Base-by-base conservation (phyloP, 768 basidiomycete species). In the Boletus rubescentipes region DNA sequence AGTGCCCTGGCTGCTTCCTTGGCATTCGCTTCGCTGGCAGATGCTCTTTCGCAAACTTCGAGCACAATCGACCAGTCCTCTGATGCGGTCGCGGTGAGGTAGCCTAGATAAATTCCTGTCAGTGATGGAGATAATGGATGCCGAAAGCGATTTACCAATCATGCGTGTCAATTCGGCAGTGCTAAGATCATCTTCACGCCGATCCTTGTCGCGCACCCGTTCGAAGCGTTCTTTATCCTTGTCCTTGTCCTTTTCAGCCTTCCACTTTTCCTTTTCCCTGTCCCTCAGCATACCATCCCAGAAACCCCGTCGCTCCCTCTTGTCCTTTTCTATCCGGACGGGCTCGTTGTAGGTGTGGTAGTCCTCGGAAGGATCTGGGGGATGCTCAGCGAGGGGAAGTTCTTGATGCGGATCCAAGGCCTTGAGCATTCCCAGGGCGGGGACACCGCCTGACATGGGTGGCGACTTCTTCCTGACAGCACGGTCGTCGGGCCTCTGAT, bases 1-100 rank as follows among this genome's bases (percentile, higher is more conserved):
- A 95, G 75, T 1, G 93, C 90, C 49, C 85, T 84, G 7, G 87
- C 84, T 0, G 93, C 91, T 64, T 94, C 93, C 66, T 89, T 93
- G 10, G 91, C 89, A 49, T 85, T 84, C 9, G 71, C 66, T 51
- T 93, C 90, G 61, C 65, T 87, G 2, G 80, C 70, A 1, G 89
- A 89, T 5, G 90, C 89, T 32, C 89, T 77, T 49, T 96, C 93
- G 62, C 90, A 93, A 15, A 94, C 89, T 49, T 93, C 91, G 46
- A 93, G 76, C 0, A 94, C 87, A 30, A 92, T 78, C 0, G 79
- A 70, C 86, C 89, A 91, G 64, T 93, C 89, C 66, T 93, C 90
- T 4, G 90, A 86, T 1, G 86, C 78, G 0, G 87, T 90, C 0
- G 87, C 88, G 2, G 88, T 87, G 15, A 91, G 74, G 62, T 80